phyloP scores from a whole-genome alignment of 1,284 basidiomycete genomes.

The Amylostereum areolatum region DNA sequence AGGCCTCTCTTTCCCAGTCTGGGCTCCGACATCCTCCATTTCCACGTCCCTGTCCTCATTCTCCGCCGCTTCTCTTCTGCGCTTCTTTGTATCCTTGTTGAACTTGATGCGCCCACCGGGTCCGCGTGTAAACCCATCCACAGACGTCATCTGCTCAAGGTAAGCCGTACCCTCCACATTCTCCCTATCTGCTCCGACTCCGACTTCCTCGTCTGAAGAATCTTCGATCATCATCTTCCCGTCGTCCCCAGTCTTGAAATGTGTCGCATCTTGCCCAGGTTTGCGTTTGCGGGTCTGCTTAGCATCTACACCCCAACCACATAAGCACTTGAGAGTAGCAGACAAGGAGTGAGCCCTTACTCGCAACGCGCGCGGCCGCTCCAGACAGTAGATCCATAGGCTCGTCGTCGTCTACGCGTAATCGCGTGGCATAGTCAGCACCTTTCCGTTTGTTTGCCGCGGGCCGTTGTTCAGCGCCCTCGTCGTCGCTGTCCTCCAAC shows the following conservation, averaged over 20 bases:
- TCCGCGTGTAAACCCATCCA: slow-evolving; percentile 86
- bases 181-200: slow-evolving; percentile 34
- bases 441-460: slow-evolving; percentile 30
- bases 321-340: slow-evolving; percentile 6
- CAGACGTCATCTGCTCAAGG: slow-evolving; percentile 73
- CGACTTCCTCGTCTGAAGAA: slow-evolving; percentile 38
- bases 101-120: slow-evolving; percentile 86
- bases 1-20: slow-evolving; percentile 40
- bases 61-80: slow-evolving; percentile 60
- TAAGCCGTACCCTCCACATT: slow-evolving; percentile 80
- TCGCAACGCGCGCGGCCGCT: slow-evolving; percentile 69
- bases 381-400: slow-evolving; percentile 95
- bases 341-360: slow-evolving; percentile 38
- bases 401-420: slow-evolving; percentile 88
- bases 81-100: slow-evolving; percentile 94
- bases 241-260: slow-evolving; percentile 83
- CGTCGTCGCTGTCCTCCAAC: slow-evolving; percentile 70
- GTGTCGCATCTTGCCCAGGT: slow-evolving; percentile 81
- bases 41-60: slow-evolving; percentile 62
- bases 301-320: slow-evolving; percentile 37
- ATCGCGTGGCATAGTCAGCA: slow-evolving; percentile 43
- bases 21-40: slow-evolving; percentile 51
- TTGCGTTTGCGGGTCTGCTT: slow-evolving; percentile 55
- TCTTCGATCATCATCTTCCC: slow-evolving; percentile 91
- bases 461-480: slow-evolving; percentile 31